These are phyloP conservation scores for Pleurotus tuber-regium DNA, from an alignment of 768 basidiomycete species.

Conservation along the genomic window DNA sequence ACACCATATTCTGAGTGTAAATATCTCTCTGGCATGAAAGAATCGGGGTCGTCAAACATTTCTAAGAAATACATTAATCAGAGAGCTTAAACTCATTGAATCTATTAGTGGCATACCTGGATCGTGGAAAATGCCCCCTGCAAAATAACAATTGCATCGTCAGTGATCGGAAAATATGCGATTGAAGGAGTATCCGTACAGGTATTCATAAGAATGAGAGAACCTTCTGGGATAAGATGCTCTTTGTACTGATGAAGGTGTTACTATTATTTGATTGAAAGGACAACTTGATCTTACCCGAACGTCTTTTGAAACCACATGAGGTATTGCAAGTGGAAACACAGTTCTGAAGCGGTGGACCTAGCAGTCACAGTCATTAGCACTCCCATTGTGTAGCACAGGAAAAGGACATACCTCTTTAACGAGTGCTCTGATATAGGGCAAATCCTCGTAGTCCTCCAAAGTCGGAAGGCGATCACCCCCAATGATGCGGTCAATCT, in stretches of 20 bases:
- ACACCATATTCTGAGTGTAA: slow-evolving; percentile 15
- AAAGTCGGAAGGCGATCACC: slow-evolving; percentile 18
- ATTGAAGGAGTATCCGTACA: neutral
- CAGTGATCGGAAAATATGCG: neutral
- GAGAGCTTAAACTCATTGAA: neutral
- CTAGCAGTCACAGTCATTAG: neutral
- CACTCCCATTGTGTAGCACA: too few relatives aligned
- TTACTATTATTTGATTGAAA: neutral
- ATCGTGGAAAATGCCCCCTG: slow-evolving; percentile 7
- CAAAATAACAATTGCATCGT: neutral
- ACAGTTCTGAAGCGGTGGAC: slow-evolving; percentile 16
- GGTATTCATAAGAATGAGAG: neutral
- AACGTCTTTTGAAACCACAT: slow-evolving; percentile 7
- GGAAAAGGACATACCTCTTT: slow-evolving; percentile 13
- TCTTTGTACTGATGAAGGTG: slow-evolving; percentile 1
- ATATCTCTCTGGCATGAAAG: slow-evolving; percentile 15
- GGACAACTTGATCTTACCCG: neutral
- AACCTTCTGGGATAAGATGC: neutral
- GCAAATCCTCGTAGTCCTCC: slow-evolving; percentile 23
- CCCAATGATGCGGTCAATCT: slow-evolving; percentile 22
- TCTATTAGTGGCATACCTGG: neutral
- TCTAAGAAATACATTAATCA: neutral
- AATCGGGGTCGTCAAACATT: slow-evolving; percentile 12
- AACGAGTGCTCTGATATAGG: slow-evolving; percentile 24
- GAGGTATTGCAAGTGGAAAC: slow-evolving; percentile 17